Evolutionary conservation across 2,329 filamentous ascomycete genomes (phyloP).

Genomic region (Arthrobotrys iridis): DNA sequence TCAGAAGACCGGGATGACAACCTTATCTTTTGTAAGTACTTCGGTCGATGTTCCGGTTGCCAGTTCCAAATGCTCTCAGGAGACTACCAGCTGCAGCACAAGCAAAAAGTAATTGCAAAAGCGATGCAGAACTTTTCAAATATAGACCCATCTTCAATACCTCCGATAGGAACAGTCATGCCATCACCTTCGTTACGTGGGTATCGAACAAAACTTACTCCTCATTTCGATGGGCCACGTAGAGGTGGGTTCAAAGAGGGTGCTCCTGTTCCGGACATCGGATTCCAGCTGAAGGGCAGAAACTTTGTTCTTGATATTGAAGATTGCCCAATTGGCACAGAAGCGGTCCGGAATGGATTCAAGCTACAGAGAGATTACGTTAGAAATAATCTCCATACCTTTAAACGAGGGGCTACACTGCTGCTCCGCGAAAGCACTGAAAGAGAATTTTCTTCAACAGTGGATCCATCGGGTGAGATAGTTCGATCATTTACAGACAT

Average conservation of each 20-base stretch:
- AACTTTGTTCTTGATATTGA: constrained; percentile 89
- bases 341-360: constrained; percentile 82
- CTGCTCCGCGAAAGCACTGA: constrained; percentile 85
- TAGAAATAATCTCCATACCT: constrained; percentile 73
- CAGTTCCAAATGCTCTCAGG: constrained; percentile 98
- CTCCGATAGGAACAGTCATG: constrained; percentile 82
- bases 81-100: constrained; percentile 82
- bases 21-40: constrained; percentile 84
- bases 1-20: constrained; percentile 80
- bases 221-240: constrained; percentile 87
- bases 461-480: constrained; percentile 66
- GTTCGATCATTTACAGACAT: constrained; percentile 72
- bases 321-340: constrained; percentile 94
- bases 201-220: constrained; percentile 96
- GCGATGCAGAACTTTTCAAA: constrained; percentile 92
- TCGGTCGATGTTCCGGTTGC: constrained; percentile 85
- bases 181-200: constrained; percentile 89
- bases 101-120: constrained; percentile 86
- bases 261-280: constrained; percentile 75
- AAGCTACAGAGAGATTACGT: constrained; percentile 81
- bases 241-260: constrained; percentile 64
- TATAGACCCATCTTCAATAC: constrained; percentile 77
- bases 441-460: constrained; percentile 68
- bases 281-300: constrained; percentile 88
- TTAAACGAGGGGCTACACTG: constrained; percentile 84